Evolutionary conservation across 345 rosid species (phyloP), one percentile per base, ranked within the genome.

Genomic region (Moringa oleifera): DNA sequence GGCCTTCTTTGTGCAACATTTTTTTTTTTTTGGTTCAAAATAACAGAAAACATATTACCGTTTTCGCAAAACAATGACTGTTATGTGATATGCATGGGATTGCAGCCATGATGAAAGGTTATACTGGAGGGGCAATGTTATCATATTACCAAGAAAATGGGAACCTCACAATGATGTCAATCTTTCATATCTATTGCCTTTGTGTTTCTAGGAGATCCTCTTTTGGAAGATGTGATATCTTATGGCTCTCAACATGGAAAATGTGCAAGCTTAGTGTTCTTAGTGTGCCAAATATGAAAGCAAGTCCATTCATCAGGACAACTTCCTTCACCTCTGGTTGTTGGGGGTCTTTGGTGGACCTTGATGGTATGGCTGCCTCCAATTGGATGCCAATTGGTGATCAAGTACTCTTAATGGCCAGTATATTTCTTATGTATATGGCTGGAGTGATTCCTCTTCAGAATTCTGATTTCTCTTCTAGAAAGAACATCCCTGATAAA

Each of bases 361-460:
- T 79, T 51, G 82, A 83, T 64, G 81, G 75, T 68, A 71, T 75
- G 33, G 55, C 78, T 47, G 79, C 76, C 25, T 68, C 82, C 23
- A 86, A 80, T 60, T 86, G 80, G 83, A 69, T 88, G 31, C 76
- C 85, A 61, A 49, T 82, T 0, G 79, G 79, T 58, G 86, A 94
- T 71, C 98, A 88, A 75, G 77, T 85, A 65, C 96, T 90, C 61
- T 66, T 93, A 46, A 62, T 84, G 72, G 64, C 86, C 37, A 83
- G 89, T 71, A 77, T 93, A 57, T 81, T 85, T 66, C 96, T 93
- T 45, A 81, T 97, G 0, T 88, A 84, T 68, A 53, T 83, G 80
- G 96, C 94, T 66, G 96, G 98, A 70, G 92, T 88, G 57, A 69
- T 90, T 71, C 91, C 97, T 54, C 20, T 71, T 66, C 72, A 62